Conservation (phyloP, 2,329 filamentous ascomycete species). For the Emergomyces africanus region DNA sequence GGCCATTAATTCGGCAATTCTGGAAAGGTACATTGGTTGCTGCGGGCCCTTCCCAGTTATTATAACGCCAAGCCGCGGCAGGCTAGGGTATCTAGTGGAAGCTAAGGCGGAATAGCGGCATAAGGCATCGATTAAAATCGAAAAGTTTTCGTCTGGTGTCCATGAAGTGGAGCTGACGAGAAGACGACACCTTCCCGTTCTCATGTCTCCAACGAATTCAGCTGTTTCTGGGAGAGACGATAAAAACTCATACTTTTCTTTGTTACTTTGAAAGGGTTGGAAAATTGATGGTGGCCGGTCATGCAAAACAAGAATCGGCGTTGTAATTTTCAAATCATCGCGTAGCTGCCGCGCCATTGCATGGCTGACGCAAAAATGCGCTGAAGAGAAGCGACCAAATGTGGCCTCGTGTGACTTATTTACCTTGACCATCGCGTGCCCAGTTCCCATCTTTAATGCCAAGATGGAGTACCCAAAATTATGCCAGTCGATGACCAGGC, state of each 20-base stretch:
- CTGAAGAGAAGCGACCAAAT: conserved; percentile 55
- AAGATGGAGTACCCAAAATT: conserved; percentile 97
- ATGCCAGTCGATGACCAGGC: conserved; percentile 91
- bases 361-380: conserved; percentile 77
- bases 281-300: conserved; percentile 80
- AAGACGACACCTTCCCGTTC: conserved; percentile 48
- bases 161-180: conserved; percentile 92
- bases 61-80: conserved; percentile 65
- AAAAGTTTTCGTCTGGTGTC: conserved; percentile 95
- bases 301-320: conserved; percentile 60
- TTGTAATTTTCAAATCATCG: conserved; percentile 50
- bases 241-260: conserved; percentile 48
- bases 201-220: conserved; percentile 45
- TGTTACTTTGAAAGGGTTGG: conserved; percentile 47
- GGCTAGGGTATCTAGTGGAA: conserved; percentile 29
- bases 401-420: conserved; percentile 65
- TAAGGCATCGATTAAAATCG: conserved; percentile 70
- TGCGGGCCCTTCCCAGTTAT: conserved; percentile 93
- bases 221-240: conserved; percentile 51
- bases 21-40: conserved; percentile 58
- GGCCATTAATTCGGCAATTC: conserved; percentile 49
- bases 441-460: conserved; percentile 47
- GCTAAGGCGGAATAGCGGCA: conserved; percentile 53
- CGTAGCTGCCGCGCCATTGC: conserved; percentile 71
- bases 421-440: conserved; percentile 63